phyloP scores from a whole-genome alignment of 208 protist species.

The Leishmania mexicana region DNA sequence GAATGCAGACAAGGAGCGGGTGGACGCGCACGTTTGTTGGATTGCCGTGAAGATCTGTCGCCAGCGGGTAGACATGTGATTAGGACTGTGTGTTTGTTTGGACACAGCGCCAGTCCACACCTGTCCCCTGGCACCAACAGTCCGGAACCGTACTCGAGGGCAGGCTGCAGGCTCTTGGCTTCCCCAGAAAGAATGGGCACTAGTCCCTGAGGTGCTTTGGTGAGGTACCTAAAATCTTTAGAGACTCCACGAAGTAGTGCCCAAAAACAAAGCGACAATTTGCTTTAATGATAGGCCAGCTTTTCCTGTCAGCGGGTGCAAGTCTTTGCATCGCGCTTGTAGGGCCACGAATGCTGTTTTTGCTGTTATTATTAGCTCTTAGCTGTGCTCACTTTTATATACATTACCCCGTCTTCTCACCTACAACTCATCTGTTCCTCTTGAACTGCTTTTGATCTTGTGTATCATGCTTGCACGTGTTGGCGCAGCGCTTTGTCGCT shows the following conservation, averaged over 20 bases:
- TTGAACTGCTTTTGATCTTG: background rate
- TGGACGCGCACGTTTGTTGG: too few relatives aligned
- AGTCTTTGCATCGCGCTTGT: too few relatives aligned
- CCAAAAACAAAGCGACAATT: too few relatives aligned
- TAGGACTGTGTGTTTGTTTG: background rate
- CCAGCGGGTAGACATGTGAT: background rate
- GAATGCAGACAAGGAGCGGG: too few relatives aligned
- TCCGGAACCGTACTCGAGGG: background rate
- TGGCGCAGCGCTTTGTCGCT: slow-evolving; percentile 65
- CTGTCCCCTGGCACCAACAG: background rate
- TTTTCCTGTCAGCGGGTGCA: too few relatives aligned
- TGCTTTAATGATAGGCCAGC: too few relatives aligned
- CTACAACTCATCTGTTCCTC: background rate
- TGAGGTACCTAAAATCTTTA: slow-evolving; percentile 73
- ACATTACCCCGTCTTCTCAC: accelerated
- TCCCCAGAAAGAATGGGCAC: too few relatives aligned
- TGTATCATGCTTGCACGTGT: slow-evolving; percentile 22
- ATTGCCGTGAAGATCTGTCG: too few relatives aligned
- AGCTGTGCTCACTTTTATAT: too few relatives aligned
- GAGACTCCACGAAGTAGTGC: slow-evolving; percentile 25
- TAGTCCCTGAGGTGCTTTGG: slow-evolving; percentile 44
- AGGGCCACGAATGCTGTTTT: too few relatives aligned
- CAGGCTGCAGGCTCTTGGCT: background rate
- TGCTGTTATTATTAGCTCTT: too few relatives aligned
- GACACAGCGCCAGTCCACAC: background rate